Evolutionary conservation across 441 rosid genomes (phyloP), one percentile per base, ranked within the genome.

Genomic region (California macrophylla): DNA sequence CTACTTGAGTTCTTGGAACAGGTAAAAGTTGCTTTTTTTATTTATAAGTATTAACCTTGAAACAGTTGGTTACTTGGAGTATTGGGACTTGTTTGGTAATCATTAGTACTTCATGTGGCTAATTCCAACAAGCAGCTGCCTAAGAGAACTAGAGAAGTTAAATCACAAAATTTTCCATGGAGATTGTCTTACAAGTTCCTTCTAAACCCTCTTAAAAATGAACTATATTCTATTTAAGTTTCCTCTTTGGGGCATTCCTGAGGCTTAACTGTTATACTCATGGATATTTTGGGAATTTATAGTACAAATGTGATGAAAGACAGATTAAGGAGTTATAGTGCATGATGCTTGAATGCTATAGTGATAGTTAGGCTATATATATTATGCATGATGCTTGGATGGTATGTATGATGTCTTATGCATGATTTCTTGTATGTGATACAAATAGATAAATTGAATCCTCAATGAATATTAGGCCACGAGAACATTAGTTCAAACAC

Each of bases 1-100:
- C 80, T 92, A 58, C 87, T 81, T 69, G 98, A 89, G 78, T 84
- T 92, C 71, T 83, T 88, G 86, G 98, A 95, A 81, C 89, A 85
- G 82, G 99, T 89, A 74, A 77, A 83, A 30, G 5, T 30, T 4
- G 34, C 34, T 30, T 30, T 30, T 30, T 3, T n/a, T n/a, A n/a
- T n/a, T n/a, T n/a, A n/a, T 29, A 40, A 40, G 24, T 71, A 23
- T 54, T 20, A 20, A 54, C 12, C 62, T 54, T 54, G 62, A 54
- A 52, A 52, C 15, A 16, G 12, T 52, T 52, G 25, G 1, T 6
- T 20, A 52, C 25, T 52, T 52, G 12, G 25, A 52, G 20, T 18
- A 52, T 24, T 60, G 32, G 6, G 64, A 60, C 32, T 24, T 60
- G 30, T 12, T 62, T 28, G 18, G 10, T 62, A 26, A 25, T 6